Conservation (phyloP, 805 yeast genomes). For the Lipomyces chichibuensis region DNA sequence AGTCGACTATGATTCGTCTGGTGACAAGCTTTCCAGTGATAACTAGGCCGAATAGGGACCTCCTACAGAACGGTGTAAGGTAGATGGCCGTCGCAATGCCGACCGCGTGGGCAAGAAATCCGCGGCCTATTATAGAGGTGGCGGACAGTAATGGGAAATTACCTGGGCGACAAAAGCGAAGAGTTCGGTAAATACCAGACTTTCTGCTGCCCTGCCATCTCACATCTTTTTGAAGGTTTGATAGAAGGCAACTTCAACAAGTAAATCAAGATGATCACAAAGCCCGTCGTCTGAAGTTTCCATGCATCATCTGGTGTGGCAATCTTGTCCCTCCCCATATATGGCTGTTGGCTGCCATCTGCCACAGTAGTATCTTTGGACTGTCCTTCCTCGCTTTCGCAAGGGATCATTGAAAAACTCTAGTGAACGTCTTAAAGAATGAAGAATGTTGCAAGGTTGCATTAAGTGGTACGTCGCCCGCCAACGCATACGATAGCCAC, state of each 20-base stretch:
- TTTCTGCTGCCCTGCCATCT: too few species aligned
- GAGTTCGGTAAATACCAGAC: too few species aligned
- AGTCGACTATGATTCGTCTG: neutral
- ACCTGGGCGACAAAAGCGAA: too few species aligned
- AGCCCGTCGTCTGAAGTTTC: neutral
- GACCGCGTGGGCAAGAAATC: too few species aligned
- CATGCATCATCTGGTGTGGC: neutral
- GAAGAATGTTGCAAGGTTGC: neutral
- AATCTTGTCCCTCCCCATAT: neutral
- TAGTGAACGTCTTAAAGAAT: neutral
- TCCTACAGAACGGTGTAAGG: too few species aligned
- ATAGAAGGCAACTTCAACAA: neutral
- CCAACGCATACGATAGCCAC: slow-evolving; percentile 1
- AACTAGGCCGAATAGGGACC: too few species aligned
- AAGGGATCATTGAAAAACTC: too few species aligned
- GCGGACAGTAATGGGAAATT: too few species aligned
- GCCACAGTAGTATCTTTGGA: too few species aligned
- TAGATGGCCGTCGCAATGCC: too few species aligned
- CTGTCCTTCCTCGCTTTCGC: too few species aligned
- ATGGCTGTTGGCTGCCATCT: neutral
- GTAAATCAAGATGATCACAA: neutral
- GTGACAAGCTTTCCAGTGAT: neutral
- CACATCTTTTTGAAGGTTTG: neutral
- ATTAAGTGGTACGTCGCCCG: neutral
- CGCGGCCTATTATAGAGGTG: too few species aligned